phyloP scores from a whole-genome alignment of 176 grass and related monocot species.

The Tillandsia leiboldiana region DNA sequence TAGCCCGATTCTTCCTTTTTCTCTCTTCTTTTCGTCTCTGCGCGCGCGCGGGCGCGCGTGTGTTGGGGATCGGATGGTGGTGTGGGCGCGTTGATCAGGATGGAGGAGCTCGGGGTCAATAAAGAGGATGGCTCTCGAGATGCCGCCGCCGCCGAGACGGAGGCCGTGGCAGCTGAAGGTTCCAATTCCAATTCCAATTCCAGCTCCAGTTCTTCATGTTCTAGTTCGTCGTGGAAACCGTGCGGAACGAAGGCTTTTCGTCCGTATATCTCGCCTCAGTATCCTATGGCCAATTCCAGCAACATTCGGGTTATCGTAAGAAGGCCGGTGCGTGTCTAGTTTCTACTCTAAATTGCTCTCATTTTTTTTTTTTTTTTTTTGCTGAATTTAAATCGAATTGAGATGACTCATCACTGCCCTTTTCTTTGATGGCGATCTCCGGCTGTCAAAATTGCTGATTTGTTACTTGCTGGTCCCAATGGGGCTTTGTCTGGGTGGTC shows the following conservation, averaged over 20 bases:
- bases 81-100: background rate
- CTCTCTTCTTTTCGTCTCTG: too few relatives aligned
- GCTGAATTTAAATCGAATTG: background rate
- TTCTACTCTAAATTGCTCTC: background rate
- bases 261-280: background rate
- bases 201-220: background rate
- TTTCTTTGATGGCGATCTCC: background rate
- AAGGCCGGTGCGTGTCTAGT: background rate
- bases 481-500: background rate
- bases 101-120: background rate
- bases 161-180: background rate
- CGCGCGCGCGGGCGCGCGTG: too few relatives aligned
- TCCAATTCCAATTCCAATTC: background rate
- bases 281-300: background rate
- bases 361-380: background rate
- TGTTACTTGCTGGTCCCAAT: background rate
- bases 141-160: background rate
- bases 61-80: background rate
- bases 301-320: background rate
- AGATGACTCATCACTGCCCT: background rate
- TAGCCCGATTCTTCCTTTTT: background rate
- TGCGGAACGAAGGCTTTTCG: background rate
- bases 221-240: background rate
- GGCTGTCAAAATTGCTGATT: background rate
- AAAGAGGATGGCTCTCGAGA: background rate